These are phyloP conservation scores for Botrytis aclada DNA, from an alignment of 2,329 filamentous ascomycete genomes.

Conservation along the genomic window DNA sequence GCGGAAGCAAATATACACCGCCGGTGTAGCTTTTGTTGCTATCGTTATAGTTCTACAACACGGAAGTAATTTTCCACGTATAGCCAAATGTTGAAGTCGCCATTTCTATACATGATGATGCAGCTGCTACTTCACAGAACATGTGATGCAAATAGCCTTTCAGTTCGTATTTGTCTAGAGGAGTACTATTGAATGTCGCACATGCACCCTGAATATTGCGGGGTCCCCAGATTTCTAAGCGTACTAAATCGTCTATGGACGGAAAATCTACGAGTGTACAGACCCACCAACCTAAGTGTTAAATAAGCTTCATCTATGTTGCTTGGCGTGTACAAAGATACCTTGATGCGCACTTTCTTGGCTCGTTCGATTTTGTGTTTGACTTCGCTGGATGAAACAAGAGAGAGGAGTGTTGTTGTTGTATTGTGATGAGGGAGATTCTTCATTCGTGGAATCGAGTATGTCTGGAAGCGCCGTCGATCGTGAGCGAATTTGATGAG, in stretches of 20 bases:
- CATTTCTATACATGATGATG: not conserved
- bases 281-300: not conserved
- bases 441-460: constrained; percentile 16
- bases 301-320: constrained; percentile 8
- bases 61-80: constrained; percentile 4
- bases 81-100: not conserved
- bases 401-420: not conserved
- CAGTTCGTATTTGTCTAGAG: not conserved
- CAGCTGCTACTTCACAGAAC: not conserved
- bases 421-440: not conserved
- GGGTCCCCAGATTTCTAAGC: constrained; percentile 10
- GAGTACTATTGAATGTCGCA: not conserved
- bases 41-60: not conserved
- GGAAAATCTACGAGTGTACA: constrained; percentile 4
- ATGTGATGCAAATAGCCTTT: not conserved
- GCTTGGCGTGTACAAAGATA: constrained; percentile 15
- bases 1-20: not conserved
- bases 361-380: not conserved
- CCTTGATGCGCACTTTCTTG: not conserved
- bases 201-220: not conserved
- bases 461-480: not conserved
- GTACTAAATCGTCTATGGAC: not conserved
- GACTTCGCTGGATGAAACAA: not conserved
- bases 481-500: not conserved
- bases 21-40: not conserved